Percentiles rank a stretch among this genome's conserved stretches.
These are phyloP conservation scores for Alloteropsis angusta DNA, from an alignment of 202 grass and related monocot genomes.

Conservation along the genomic window DNA sequence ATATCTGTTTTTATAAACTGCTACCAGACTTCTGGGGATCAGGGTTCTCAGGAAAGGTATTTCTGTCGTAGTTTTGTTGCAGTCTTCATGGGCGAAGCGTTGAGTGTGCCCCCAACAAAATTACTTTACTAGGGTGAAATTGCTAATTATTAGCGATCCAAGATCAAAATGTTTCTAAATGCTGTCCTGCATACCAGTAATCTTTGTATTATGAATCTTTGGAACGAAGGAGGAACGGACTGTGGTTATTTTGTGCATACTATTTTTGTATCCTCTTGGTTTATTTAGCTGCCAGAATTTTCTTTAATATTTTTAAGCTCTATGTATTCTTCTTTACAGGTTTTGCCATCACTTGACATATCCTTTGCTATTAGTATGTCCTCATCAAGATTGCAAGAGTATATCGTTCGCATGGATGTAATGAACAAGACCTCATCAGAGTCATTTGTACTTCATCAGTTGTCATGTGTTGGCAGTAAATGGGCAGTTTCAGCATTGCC, in stretches of 20 bases:
- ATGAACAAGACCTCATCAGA: conserved; percentile 59
- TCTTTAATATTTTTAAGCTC: not conserved
- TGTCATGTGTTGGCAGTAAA: conserved; percentile 72
- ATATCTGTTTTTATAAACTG: conserved; percentile 2
- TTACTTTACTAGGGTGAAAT: not conserved
- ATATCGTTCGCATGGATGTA: conserved; percentile 78
- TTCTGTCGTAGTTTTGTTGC: not conserved
- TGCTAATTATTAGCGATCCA: not conserved
- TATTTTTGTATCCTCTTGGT: conserved; percentile 8
- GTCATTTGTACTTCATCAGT: conserved; percentile 59
- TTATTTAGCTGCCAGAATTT: not conserved
- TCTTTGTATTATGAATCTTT: not conserved
- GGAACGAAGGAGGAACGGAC: not conserved
- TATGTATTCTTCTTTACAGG: conserved; percentile 44
- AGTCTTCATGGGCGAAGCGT: not conserved
- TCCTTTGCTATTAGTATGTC: conserved; percentile 71
- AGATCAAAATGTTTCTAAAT: not conserved
- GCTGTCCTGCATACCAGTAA: not conserved
- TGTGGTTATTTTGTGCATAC: not conserved
- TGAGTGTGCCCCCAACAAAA: not conserved
- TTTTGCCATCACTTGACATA: conserved; percentile 72
- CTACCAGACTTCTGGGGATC: not conserved
- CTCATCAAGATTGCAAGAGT: conserved; percentile 73
- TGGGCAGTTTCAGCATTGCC: conserved; percentile 74
- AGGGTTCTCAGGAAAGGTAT: not conserved